Base-by-base conservation (phyloP, 1,139 yeast genomes). In the Kazachstania sp. region DNA sequence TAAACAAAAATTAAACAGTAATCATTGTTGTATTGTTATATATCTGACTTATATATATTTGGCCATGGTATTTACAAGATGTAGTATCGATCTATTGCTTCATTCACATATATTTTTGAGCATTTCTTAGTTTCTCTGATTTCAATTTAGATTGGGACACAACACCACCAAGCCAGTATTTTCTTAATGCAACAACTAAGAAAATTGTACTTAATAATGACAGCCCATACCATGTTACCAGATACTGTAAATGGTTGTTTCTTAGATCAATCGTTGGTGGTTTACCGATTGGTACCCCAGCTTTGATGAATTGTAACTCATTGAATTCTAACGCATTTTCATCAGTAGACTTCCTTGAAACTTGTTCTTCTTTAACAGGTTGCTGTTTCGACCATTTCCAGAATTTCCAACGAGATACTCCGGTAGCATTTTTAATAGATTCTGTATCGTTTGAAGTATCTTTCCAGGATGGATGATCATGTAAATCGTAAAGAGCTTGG, bases 171-270 rank as follows among this genome's bases (percentile, higher is more conserved):
- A 49, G 38, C 58, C 58, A 49, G 47, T 52, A 46, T 63, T 76
- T 79, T 57, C 67, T 75, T 51, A 83, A 61, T 11, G 86, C 79
- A 32, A 75, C 66, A 46, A 78, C 65, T 23, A 90, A 71, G 63
- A 86, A 74, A 32, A 81, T 78, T 0, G 88, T 61, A 42, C 95
- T 83, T 36, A 85, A 76, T 37, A 83, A 58, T 1, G 88, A 80
- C 38, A 88, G 75, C 0, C 95, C 95, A 64, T 86, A 92, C 99
- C 99, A 92, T 0, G 99, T 92, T 20, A 87, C 78, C 59, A 92
- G 71, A 64, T 92, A 92, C 66, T 92, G 96, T 66, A 90, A 70
- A 64, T 92, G 99, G 61, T 90, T 88, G 65, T 92, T 94, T 54
- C 84, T 78, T 61, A 87, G 75, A 53, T 82, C 88, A 30, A 92